Evolutionary conservation across 306 rosid genomes (phyloP).

Genomic region (Begonia loranthoides): DNA sequence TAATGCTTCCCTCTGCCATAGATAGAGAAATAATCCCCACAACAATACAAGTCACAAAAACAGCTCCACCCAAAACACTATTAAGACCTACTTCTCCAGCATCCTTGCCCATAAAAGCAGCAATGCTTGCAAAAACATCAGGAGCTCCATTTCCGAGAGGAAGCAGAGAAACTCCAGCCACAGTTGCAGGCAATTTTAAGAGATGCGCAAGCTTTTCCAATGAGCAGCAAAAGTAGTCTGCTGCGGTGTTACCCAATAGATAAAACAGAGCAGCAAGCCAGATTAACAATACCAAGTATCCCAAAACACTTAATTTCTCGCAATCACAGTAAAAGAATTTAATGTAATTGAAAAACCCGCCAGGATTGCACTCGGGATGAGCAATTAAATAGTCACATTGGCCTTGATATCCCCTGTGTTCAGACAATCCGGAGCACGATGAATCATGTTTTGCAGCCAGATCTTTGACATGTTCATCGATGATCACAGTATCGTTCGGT

Average conservation of each 20-base stretch:
- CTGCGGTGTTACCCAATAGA: constrained; percentile 91
- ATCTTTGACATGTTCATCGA: constrained; percentile 16
- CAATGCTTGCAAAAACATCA: constrained; percentile 93
- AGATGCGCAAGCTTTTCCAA: constrained; percentile 77
- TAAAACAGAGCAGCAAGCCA: constrained; percentile 92
- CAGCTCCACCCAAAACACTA: constrained; percentile 93
- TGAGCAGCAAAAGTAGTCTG: constrained; percentile 85
- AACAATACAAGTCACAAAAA: constrained; percentile 84
- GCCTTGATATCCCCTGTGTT: constrained; percentile 33
- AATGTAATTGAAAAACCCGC: constrained; percentile 60
- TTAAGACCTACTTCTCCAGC: constrained; percentile 85
- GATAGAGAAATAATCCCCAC: constrained; percentile 71
- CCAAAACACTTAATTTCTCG: constrained; percentile 35
- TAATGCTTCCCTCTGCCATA: constrained; percentile 48
- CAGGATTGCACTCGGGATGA: constrained; percentile 67
- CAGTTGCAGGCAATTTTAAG: constrained; percentile 88
- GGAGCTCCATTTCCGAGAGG: constrained; percentile 99
- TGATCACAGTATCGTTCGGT: constrained; percentile 5
- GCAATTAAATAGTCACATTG: constrained; percentile 61
- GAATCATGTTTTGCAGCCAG: constrained; percentile 10
- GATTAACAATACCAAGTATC: constrained; percentile 41
- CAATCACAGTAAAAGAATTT: constrained; percentile 72
- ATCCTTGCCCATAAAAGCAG: constrained; percentile 76
- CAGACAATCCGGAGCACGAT: constrained; percentile 42
- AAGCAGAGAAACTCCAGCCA: constrained; percentile 90